Evolutionary conservation across 2,329 filamentous ascomycete genomes (phyloP), one percentile per base, ranked within the genome.

Genomic region (Colletotrichum salicis): DNA sequence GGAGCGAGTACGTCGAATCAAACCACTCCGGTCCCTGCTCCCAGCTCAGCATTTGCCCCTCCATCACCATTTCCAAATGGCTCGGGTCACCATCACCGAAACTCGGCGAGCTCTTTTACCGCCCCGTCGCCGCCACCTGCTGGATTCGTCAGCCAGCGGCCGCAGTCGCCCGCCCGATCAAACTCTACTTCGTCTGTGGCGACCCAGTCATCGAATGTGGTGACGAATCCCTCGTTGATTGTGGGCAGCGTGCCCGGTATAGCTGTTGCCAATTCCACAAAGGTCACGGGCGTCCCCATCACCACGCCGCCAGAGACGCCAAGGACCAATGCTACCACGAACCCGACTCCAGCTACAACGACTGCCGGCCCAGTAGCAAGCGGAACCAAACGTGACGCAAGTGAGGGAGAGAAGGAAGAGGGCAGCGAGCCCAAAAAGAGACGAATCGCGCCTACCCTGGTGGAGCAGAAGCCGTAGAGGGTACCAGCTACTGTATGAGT

Each of bases 291-390:
- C 0, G 84, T 97, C 55, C 93, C 95, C 0, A 90, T 97, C 77
- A 94, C 93, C 48, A 98, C 96, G 8, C 96, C 96, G 2, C 96
- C 96, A 1, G 93, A 97, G 80, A 98, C 96, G 3, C 96, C 96
- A 6, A 87, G 90, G 62, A 56, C 70, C 15, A 90, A 88, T 76
- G 86, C 87, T 52, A 81, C 79, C 56, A 74, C 78, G 1, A 75
- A 77, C 22, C 19, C 63, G 24, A 48, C 41, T 15, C 57, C 12
- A 15, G 52, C 33, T n/a, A 37, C 41, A n/a, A 11, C 56, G 35
- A 33, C 62, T 11, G 27, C 22, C 19, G 76, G 76, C 29, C 76
- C 77, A 51, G 77, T 78, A 57, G 78, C 79, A 3, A 54, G 41
- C 5, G 87, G 87, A 35, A 81, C 83, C 19, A 92, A 91, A 79